These are phyloP conservation scores for Aspergillus biplanus DNA, from an alignment of 495 filamentous ascomycete genomes.

Conservation along the genomic window DNA sequence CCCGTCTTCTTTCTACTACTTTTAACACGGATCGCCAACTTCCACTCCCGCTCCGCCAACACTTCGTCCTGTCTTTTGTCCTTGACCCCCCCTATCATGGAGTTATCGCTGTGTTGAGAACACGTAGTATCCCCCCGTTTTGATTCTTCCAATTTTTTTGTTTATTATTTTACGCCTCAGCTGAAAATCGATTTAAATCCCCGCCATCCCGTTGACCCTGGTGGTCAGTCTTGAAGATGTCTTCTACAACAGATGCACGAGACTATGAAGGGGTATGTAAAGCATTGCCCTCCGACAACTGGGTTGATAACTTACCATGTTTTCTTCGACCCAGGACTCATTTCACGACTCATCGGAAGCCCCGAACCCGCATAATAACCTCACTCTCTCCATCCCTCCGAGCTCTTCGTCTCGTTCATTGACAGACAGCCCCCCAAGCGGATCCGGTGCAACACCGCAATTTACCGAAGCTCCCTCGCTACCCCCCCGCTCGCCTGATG, in stretches of 20 bases:
- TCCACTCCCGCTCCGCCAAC: slow-evolving; percentile 1
- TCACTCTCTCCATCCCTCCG: slow-evolving; percentile 41
- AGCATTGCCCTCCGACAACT: slow-evolving; percentile 5
- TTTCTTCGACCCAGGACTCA: slow-evolving; percentile 59
- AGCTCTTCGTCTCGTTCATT: slow-evolving; percentile 49
- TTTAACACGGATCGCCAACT: background rate
- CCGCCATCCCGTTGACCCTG: slow-evolving; percentile 20
- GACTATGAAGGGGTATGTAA: slow-evolving; percentile 55
- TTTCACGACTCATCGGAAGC: slow-evolving; percentile 77
- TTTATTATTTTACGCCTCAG: slow-evolving; percentile 5
- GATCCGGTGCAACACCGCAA: slow-evolving; percentile 41
- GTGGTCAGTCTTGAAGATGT: slow-evolving; percentile 37
- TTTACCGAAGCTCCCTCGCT: slow-evolving; percentile 40
- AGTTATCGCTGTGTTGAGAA: slow-evolving; percentile 15
- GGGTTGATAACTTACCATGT: slow-evolving; percentile 3
- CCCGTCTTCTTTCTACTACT: slow-evolving; percentile 4
- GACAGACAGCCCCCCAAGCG: slow-evolving; percentile 51
- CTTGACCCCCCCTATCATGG: slow-evolving; percentile 26
- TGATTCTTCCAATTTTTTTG: slow-evolving; percentile 5
- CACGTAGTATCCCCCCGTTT: slow-evolving; percentile 11
- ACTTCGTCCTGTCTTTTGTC: background rate
- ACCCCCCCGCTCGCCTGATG: slow-evolving; percentile 36
- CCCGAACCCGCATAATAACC: slow-evolving; percentile 34
- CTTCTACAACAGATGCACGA: slow-evolving; percentile 46
- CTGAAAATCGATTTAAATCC: slow-evolving; percentile 16